Conservation (phyloP, 1,284 basidiomycete species). For the Papiliotrema laurentii region DNA sequence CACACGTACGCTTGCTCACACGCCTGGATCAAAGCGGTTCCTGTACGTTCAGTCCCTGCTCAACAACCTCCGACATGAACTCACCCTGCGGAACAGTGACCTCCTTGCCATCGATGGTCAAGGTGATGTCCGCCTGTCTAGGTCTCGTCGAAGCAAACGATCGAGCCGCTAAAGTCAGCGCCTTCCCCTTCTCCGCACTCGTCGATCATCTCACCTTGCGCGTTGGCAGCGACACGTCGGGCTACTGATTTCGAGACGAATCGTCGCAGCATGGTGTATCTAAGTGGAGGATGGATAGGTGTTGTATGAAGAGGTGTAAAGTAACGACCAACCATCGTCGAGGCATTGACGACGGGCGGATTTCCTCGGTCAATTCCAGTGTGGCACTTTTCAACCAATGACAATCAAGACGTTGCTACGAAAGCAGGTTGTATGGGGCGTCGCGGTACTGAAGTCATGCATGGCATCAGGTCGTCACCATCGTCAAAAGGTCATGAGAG, state of each 20-base stretch:
- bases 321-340: neutral
- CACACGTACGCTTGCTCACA: constrained; percentile 52
- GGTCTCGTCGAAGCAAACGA: constrained; percentile 39
- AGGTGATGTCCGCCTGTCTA: constrained; percentile 72
- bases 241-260: constrained; percentile 7
- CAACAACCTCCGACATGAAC: constrained; percentile 11
- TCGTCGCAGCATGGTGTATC: constrained; percentile 8
- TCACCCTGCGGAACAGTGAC: constrained; percentile 86
- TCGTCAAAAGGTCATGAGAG: too few species aligned
- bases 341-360: neutral
- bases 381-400: constrained; percentile 1
- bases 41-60: constrained; percentile 49
- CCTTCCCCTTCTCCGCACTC: neutral
- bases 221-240: constrained; percentile 4
- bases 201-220: constrained; percentile 1
- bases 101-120: constrained; percentile 89
- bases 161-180: constrained; percentile 22
- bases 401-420: neutral
- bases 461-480: neutral
- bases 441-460: neutral
- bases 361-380: neutral
- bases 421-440: neutral
- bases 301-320: neutral
- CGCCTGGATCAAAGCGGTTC: constrained; percentile 92
- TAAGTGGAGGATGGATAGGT: neutral